Evolutionary conservation across 2,329 filamentous ascomycete species (phyloP), one percentile per base, ranked within the genome.

Genomic region (Cladosporium cucumerinum): DNA sequence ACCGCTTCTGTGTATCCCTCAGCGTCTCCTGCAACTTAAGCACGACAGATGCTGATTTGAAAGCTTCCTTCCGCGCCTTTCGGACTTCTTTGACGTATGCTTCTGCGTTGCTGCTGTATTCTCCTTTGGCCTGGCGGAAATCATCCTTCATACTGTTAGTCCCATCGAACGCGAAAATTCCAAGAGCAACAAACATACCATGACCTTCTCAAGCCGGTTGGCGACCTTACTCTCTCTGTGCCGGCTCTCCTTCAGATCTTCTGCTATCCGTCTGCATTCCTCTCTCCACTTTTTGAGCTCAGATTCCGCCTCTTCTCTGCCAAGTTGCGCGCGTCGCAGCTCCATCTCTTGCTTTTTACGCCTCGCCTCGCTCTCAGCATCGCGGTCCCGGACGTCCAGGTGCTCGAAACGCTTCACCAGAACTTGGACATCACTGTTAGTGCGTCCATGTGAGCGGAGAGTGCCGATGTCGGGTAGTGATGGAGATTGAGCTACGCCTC

Each of bases 11-110:
- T 28, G 54, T 64, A 39, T 64, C 57, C 30, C 62, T 36, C 54
- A 64, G 82, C 71, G 92, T 89, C 70, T 91, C 89, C 73, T 91
- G 88, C n/a, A 89, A 75, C 73, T 90, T 90, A 70, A 91, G 85
- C 34, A 88, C 83, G 12, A 80, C 77, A 2, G 88, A 90, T 70
- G 90, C 88, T n/a, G 86, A 84, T 73, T 91, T 91, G 82, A 91
- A 91, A 2, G 87, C 87, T 70, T 92, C 89, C 71, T 92, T 92
- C 58, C 88, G 82, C 11, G 86, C 84, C 64, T 86, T 83, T 63
- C 89, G 84, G 51, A 91, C 87, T 75, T 92, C 89, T 74, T 91
- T 91, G 71, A 92, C 89, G 85, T 89, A 91, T 11, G 90, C 66
- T 1, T 68, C 68, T 21, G 69, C 61, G 54, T 77, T 74, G 12